Evolutionary conservation across 139 green algal genomes (phyloP).

Genomic region (Gonium pectorale): DNA sequence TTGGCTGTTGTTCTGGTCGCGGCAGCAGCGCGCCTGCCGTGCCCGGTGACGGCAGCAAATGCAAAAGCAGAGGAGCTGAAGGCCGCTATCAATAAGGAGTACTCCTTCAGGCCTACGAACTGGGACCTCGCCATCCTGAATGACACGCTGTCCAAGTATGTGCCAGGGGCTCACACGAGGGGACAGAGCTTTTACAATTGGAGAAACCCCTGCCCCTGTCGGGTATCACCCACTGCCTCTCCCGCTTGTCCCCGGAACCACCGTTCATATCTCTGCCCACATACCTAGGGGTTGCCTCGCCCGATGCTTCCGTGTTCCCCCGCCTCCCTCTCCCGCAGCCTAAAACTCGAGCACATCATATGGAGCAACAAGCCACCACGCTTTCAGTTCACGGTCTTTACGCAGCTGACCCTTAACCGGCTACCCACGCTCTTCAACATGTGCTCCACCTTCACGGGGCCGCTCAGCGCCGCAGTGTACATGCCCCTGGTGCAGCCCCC

Average conservation of each 20-base stretch:
- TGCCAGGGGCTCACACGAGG: no score
- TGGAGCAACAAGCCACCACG: constrained; percentile 8
- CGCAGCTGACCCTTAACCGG: constrained; percentile 55
- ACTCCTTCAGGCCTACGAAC: constrained; percentile 4
- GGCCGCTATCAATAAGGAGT: constrained; percentile 25
- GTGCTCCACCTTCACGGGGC: constrained; percentile 49
- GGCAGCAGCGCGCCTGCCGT: not conserved
- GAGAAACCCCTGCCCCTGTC: no score
- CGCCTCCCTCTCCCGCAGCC: constrained; percentile 29
- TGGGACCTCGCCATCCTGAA: constrained; percentile 34
- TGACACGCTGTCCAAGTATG: constrained; percentile 27
- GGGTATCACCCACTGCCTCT: not conserved
- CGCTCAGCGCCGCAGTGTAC: constrained; percentile 51
- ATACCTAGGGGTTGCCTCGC: no score
- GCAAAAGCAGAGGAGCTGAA: constrained; percentile 11
- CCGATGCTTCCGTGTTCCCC: no score
- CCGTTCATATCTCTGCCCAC: no score
- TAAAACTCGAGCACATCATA: constrained; percentile 45
- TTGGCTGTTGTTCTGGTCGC: not conserved
- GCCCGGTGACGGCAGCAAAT: not conserved
- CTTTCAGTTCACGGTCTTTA: constrained; percentile 55
- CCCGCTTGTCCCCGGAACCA: no score
- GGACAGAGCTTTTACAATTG: no score
- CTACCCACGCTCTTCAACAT: constrained; percentile 56
- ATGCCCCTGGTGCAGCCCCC: constrained; percentile 45